Percentiles rank a stretch among this genome's conserved stretches.
Conservation (phyloP, 1,284 basidiomycete species). For the Pseudozyma flocculosa region DNA sequence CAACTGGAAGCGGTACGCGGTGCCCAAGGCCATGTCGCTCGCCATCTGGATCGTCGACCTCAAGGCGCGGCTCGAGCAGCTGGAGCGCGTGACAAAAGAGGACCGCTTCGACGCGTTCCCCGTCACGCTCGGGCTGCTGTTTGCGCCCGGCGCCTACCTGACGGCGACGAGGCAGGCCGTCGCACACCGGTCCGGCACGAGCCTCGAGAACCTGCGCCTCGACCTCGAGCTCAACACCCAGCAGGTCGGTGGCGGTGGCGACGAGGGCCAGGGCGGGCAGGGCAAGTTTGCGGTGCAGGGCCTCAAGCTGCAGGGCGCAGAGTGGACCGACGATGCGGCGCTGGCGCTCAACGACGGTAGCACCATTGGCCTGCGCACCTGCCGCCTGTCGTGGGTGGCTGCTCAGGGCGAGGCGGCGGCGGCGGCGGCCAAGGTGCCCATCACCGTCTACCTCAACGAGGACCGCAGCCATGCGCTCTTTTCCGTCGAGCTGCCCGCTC, state of each 20-base stretch:
- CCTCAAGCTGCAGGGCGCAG: conserved; percentile 51
- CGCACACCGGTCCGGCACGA: conserved; percentile 35
- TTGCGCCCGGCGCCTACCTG: conserved; percentile 51
- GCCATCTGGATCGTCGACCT: conserved; percentile 52
- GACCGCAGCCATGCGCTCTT: conserved; percentile 88
- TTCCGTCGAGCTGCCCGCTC: conserved; percentile 76
- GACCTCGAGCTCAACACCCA: conserved; percentile 28
- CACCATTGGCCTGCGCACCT: conserved; percentile 37
- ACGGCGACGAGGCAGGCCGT: conserved; percentile 55
- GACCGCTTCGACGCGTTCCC: conserved; percentile 37
- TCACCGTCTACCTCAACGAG: conserved; percentile 88
- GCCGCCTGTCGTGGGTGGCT: conserved; percentile 38
- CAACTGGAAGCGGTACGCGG: conserved; percentile 41
- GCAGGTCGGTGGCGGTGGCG: conserved; percentile 50
- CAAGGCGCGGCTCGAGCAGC: conserved; percentile 38
- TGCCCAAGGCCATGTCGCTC: conserved; percentile 41
- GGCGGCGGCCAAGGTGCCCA: conserved; percentile 59
- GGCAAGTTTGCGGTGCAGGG: conserved; percentile 32
- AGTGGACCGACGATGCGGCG: conserved; percentile 18
- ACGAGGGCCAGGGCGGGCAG: conserved; percentile 15
- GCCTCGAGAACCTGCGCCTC: conserved; percentile 48
- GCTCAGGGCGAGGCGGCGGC: not conserved
- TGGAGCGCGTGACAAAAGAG: conserved; percentile 23
- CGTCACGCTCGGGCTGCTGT: conserved; percentile 47
- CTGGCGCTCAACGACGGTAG: conserved; percentile 39